These are phyloP conservation scores for Canavalia ensiformis DNA, from an alignment of 306 rosid genomes.

Conservation along the genomic window DNA sequence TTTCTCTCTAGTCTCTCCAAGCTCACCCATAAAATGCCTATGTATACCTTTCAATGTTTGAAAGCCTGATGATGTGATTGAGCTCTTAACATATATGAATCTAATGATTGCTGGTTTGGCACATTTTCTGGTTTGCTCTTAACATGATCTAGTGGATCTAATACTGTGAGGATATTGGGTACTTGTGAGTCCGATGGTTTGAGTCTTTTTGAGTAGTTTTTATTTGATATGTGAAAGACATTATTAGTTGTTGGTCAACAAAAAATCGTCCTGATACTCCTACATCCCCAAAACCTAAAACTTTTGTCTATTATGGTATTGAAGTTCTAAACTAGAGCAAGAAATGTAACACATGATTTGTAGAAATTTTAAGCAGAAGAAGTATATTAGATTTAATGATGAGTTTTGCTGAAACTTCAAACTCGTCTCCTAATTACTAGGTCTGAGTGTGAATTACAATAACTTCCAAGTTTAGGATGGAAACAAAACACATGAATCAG, in stretches of 20 bases:
- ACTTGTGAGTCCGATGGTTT: no score
- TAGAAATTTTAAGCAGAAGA: no score
- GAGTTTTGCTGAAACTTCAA: not conserved
- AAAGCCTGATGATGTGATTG: not conserved
- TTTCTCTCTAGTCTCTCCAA: not conserved
- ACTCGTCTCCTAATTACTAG: not conserved
- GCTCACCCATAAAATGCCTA: no score
- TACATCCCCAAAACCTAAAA: not conserved
- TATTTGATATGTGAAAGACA: no score
- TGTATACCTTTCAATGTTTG: conserved; percentile 3
- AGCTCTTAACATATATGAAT: conserved; percentile 8
- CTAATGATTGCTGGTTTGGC: conserved; percentile 1
- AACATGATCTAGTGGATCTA: no score
- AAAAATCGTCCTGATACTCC: no score
- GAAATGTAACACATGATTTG: no score
- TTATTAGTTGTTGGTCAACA: no score
- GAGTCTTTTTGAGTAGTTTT: no score
- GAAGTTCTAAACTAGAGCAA: not conserved
- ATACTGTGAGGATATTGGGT: no score
- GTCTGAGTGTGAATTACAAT: no score
- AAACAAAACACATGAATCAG: not conserved
- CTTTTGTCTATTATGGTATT: not conserved
- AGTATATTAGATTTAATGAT: not conserved
- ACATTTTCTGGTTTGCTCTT: not conserved
- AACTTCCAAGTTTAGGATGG: no score